A percentile compares a stretch with the other conserved stretches of the same genome.
phyloP scores from a whole-genome alignment of 2,329 filamentous ascomycete genomes.

The Aspergillus sp. region DNA sequence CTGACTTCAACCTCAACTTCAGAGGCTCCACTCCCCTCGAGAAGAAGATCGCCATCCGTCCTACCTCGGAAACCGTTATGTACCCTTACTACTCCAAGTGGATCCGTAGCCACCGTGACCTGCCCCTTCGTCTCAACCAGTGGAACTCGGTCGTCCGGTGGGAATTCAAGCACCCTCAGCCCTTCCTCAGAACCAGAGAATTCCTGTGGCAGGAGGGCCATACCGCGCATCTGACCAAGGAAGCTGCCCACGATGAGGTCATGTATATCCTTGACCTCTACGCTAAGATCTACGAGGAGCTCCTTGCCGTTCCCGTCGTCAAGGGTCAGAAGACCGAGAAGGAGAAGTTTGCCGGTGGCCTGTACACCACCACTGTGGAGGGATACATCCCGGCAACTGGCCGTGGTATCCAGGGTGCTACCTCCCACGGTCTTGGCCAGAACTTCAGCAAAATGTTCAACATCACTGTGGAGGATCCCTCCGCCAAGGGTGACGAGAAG shows the following conservation, averaged over 20 bases:
- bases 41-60: constrained; percentile 69
- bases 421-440: constrained; percentile 90
- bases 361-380: constrained; percentile 96
- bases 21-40: constrained; percentile 92
- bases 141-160: constrained; percentile 96
- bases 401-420: constrained; percentile 93
- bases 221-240: constrained; percentile 83
- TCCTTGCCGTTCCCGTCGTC: constrained; percentile 92
- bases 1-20: constrained; percentile 12
- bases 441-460: constrained; percentile 99
- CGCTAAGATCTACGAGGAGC: constrained; percentile 85
- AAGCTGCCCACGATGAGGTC: constrained; percentile 79
- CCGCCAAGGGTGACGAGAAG: constrained; percentile 67
- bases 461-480: constrained; percentile 92
- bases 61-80: constrained; percentile 77
- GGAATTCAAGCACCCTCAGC: constrained; percentile 90
- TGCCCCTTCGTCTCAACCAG: constrained; percentile 92
- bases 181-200: constrained; percentile 87
- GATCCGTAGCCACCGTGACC: constrained; percentile 93
- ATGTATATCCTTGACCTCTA: constrained; percentile 92
- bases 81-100: constrained; percentile 95
- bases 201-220: constrained; percentile 99
- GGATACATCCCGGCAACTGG: constrained; percentile 95
- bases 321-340: constrained; percentile 94
- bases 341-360: constrained; percentile 95